Conservation (phyloP, 2,329 filamentous ascomycete genomes). For the Fusarium anguioides region DNA sequence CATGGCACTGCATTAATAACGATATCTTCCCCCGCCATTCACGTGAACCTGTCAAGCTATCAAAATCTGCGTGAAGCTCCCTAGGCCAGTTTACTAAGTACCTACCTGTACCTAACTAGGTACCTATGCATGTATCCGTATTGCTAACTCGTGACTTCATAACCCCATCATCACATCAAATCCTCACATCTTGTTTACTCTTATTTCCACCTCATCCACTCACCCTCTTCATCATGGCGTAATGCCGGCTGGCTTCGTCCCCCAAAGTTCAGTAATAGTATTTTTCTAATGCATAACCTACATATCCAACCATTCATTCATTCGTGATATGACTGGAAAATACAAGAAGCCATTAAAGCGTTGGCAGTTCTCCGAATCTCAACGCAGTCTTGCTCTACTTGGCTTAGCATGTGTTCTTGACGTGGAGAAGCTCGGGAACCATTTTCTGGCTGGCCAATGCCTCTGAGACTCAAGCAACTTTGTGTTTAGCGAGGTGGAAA, state of each 20-base stretch:
- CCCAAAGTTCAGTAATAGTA: not conserved
- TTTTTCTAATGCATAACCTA: not conserved
- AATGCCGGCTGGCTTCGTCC: not conserved
- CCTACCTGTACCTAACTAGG: not conserved
- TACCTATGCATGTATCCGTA: conserved; percentile 8
- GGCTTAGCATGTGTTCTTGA: not conserved
- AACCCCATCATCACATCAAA: conserved; percentile 24
- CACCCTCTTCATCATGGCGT: not conserved
- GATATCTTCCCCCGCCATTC: conserved; percentile 1
- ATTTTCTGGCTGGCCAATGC: conserved; percentile 26
- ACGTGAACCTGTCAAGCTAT: not conserved
- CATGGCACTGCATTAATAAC: not conserved
- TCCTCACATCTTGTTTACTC: conserved; percentile 11
- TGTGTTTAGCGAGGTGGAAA: conserved; percentile 13
- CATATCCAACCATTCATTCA: not conserved
- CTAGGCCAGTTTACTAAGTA: no score
- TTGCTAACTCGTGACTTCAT: conserved; percentile 33
- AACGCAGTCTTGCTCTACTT: not conserved
- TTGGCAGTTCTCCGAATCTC: not conserved
- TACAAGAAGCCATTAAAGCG: not conserved
- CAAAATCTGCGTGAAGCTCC: not conserved
- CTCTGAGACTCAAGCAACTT: conserved; percentile 2
- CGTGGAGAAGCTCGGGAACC: not conserved
- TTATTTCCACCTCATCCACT: conserved; percentile 8
- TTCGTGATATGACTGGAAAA: not conserved